These are phyloP conservation scores for Cryptosporidium canis DNA, from an alignment of 169 alveolate species.

Conservation along the genomic window DNA sequence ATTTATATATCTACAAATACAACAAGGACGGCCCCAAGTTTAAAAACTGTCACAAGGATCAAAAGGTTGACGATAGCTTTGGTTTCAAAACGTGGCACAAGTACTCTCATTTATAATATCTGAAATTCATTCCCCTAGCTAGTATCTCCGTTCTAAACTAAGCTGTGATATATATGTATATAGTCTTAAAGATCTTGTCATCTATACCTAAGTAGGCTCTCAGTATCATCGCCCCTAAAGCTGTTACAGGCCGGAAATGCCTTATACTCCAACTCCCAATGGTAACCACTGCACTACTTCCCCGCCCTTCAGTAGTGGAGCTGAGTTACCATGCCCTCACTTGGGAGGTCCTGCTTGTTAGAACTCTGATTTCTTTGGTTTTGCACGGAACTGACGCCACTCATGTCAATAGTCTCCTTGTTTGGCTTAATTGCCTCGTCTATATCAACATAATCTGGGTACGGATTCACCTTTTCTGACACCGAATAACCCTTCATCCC, in stretches of 20 bases:
- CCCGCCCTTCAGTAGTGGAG: neutral
- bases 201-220: neutral
- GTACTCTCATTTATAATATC: neutral
- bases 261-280: neutral
- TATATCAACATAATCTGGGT: constrained; percentile 52
- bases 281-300: neutral
- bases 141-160: neutral
- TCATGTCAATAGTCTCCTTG: neutral
- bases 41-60: constrained; percentile 15
- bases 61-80: constrained; percentile 12
- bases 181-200: neutral
- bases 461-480: constrained; percentile 58
- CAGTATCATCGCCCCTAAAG: no score
- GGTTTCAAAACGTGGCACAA: constrained; percentile 70
- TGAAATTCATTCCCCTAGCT: neutral
- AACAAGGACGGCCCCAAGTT: neutral
- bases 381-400: neutral
- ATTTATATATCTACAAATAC: constrained; percentile 27
- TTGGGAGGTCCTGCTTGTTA: neutral
- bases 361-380: neutral
- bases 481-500: constrained; percentile 40
- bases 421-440: constrained; percentile 22
- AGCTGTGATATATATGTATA: neutral
- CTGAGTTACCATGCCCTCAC: constrained; percentile 16
- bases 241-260: no score